Base-by-base conservation (phyloP, 139 green algal species). In the Mesotaenium endlicherianum region DNA sequence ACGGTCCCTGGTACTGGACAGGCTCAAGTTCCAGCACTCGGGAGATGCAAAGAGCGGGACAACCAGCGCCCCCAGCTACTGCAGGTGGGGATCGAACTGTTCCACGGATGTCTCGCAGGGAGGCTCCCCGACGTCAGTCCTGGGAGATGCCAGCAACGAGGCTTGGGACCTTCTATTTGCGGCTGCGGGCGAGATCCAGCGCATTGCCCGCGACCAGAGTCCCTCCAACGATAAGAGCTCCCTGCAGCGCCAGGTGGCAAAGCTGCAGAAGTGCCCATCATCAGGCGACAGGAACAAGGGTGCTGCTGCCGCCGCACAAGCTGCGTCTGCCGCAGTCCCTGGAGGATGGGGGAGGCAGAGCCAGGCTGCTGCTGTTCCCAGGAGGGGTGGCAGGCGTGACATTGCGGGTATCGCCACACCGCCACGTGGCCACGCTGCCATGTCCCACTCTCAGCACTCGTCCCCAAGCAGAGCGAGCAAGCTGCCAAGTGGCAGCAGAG, bases 121-220 rank as follows among this genome's bases (percentile, higher is more conserved):
- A 8, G 60, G 36, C 60, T 72, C 60, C 11, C 60, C 60, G 36
- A 72, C 60, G 6, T 72, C 60, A 36, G 60, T 72, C 41, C 60
- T 72, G 6, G 6, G 36, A 8, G 60, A 5, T 6, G 5, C 60
- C 6, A 38, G 60, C 6, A 11, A 6, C 11, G 6, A 36, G 36
- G 60, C 60, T 5, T 72, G 60, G 60, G 60, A 72, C 11, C 8
- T 72, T 5, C 60, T 72, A 47, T 72, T 72, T 72, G 8, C 8
- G 6, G 60, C 60, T 5, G 60, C 60, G 6, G 60, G 60, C 5
- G 60, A 72, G 43, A 38, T 72, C 8, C 60, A 72, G 11, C 41
- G 43, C 8, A 8, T 72, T 8, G 60, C 60, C 36, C 41, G 60
- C 8, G 60, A 72, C 8, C n/a, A n/a, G n/a, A n/a, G n/a, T n/a